These are phyloP conservation scores for Trichaptum fuscoviolaceum DNA, from an alignment of 768 basidiomycete species.

Conservation along the genomic window DNA sequence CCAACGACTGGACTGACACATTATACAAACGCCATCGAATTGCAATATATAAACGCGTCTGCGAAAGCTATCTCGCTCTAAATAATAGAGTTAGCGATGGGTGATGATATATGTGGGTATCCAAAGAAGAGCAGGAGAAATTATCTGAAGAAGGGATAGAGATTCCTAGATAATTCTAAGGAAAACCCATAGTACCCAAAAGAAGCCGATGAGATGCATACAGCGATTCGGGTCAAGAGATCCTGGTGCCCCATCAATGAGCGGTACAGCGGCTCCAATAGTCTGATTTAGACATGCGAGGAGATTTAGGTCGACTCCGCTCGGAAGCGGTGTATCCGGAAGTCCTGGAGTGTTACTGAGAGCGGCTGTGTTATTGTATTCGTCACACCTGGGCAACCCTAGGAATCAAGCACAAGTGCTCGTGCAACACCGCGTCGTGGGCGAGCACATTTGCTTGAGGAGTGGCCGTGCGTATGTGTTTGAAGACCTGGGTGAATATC, in stretches of 20 bases:
- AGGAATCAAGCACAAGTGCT: no score
- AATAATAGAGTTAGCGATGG: no score
- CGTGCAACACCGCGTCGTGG: no score
- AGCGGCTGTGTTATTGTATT: slow-evolving; percentile 60
- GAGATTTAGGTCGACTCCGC: slow-evolving; percentile 40
- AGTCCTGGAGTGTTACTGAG: slow-evolving; percentile 33
- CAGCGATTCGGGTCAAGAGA: neutral
- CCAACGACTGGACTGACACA: no score
- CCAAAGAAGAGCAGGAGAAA: neutral
- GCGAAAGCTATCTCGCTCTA: no score
- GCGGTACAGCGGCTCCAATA: slow-evolving; percentile 52
- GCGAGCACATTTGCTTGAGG: no score
- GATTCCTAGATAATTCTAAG: neutral
- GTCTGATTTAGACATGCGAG: slow-evolving; percentile 58
- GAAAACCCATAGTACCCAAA: neutral
- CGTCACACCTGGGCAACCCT: no score
- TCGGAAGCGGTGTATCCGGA: slow-evolving; percentile 47
- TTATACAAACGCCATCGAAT: no score
- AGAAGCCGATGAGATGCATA: neutral
- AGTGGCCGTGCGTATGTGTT: no score
- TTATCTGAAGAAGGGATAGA: neutral
- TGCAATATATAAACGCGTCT: no score
- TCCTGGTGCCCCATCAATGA: slow-evolving; percentile 35
- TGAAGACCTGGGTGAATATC: no score
- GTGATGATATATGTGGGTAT: neutral